Base-by-base conservation (phyloP, 257 asterid genomes). In the Rhazya stricta region DNA sequence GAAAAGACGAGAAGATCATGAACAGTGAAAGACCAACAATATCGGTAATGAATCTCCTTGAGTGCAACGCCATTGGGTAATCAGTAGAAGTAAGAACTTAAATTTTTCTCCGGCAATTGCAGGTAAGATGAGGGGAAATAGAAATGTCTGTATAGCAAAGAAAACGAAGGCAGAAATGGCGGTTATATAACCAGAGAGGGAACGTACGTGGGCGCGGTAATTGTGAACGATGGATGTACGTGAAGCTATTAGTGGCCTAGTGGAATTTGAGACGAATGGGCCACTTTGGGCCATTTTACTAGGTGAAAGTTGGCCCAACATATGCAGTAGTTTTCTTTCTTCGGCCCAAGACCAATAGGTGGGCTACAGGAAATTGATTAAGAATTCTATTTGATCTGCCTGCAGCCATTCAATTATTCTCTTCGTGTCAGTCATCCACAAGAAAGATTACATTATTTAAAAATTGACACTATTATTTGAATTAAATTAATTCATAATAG, bases 1-100 rank as follows among this genome's bases (percentile, higher is more conserved):
- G 71, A 71, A 67, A 46, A 10, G 80, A 74, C 18, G 76, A 72
- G 45, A 68, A 67, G 9, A 78, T n/a, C n/a, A n/a, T 39, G 15
- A 67, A 6, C 43, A 78, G 6, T 23, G 60, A 30, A 32, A 82
- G 45, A n/a, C n/a, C n/a, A n/a, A 82, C 27, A 23, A 37, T 46
- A 23, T 1, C 29, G 46, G 62, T n/a, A 45, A 39, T 42, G 69
- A 46, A 30, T 51, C 46, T 76, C 19, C 3, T 30, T 12, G 68
- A 50, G 6, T 8, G 19, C 5, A 30, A 15, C 5, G 60, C 75
- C 75, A 71, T 71, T 71, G 27, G 30, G 29, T 21, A 25, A 23
- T 37, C 9, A 36, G 27, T 66, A 36, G 8, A 36, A 39, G 58
- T 1, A 46, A 69, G 25, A 37, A 9, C 23, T 41, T 25, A 37